phyloP scores from a whole-genome alignment of 495 filamentous ascomycete species.

The Hypoxylon trugodes region DNA sequence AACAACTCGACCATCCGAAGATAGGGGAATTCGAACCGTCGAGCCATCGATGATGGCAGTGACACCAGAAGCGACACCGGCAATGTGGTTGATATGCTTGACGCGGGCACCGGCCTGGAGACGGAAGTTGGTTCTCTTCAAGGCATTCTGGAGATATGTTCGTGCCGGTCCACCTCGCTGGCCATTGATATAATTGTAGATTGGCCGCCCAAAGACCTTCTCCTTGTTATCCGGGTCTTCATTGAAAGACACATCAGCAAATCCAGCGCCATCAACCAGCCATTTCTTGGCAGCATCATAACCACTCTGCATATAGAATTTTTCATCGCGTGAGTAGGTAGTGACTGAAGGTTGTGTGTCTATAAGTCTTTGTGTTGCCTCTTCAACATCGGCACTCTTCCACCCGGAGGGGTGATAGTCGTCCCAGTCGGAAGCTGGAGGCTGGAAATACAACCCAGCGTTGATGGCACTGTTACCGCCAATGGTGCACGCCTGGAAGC shows the following conservation, averaged over 20 bases:
- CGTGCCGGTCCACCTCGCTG: conserved; percentile 64
- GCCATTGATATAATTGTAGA: conserved; percentile 62
- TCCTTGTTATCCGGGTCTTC: conserved; percentile 62
- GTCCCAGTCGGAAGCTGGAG: conserved; percentile 64
- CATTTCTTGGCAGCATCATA: conserved; percentile 60
- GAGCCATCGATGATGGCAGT: conserved; percentile 47
- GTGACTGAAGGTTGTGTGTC: conserved; percentile 62
- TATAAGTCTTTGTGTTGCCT: conserved; percentile 59
- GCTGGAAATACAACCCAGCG: conserved; percentile 58
- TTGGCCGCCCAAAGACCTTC: conserved; percentile 58
- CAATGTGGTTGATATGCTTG: conserved; percentile 56
- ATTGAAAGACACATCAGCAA: conserved; percentile 60
- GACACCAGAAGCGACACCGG: conserved; percentile 59
- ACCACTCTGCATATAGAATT: conserved; percentile 63
- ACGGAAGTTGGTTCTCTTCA: conserved; percentile 59
- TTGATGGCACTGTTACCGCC: conserved; percentile 62
- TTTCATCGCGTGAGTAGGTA: conserved; percentile 61
- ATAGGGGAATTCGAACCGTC: conserved; percentile 53
- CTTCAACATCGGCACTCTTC: conserved; percentile 63
- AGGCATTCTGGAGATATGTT: conserved; percentile 63
- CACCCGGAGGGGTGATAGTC: conserved; percentile 66
- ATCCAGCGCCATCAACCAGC: conserved; percentile 58
- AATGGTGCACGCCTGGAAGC: conserved; percentile 66
- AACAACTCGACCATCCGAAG: conserved; percentile 60
- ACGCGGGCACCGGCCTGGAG: conserved; percentile 61